Conservation (phyloP, 169 alveolate species). For the Babesia bigemina region DNA sequence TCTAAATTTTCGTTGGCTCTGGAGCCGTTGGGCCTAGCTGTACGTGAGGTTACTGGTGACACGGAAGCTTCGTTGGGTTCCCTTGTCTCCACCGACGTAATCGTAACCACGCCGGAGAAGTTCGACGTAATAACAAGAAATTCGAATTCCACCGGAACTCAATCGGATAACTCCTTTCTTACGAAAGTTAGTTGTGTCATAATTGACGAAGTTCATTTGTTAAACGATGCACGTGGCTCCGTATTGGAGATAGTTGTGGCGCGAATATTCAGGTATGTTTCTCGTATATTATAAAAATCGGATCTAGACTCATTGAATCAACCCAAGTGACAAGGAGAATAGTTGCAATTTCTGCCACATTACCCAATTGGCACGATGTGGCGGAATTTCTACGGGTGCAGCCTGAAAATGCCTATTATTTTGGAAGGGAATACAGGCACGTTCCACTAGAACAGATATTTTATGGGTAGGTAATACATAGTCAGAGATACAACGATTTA, state of each 20-base stretch:
- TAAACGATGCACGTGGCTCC: slow-evolving; percentile 99
- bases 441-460: slow-evolving; percentile 95
- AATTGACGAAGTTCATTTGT: slow-evolving; percentile 99
- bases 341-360: slow-evolving; percentile 99
- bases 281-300: not conserved
- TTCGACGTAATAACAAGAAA: slow-evolving; percentile 99
- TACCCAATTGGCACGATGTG: slow-evolving; percentile 99
- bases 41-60: slow-evolving; percentile 95
- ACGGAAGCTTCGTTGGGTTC: slow-evolving; percentile 74
- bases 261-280: slow-evolving; percentile 91
- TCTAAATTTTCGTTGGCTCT: slow-evolving; percentile 43
- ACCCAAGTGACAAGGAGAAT: slow-evolving; percentile 74
- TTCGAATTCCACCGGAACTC: slow-evolving; percentile 82
- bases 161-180: slow-evolving; percentile 83
- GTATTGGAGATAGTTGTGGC: slow-evolving; percentile 99
- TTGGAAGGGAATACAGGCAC: slow-evolving; percentile 95
- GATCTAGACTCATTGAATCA: slow-evolving; percentile 66
- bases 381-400: slow-evolving; percentile 95
- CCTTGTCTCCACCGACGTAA: slow-evolving; percentile 95
- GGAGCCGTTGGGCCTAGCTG: slow-evolving; percentile 81
- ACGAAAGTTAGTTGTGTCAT: slow-evolving; percentile 93
- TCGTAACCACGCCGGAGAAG: slow-evolving; percentile 99
- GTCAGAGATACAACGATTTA: slow-evolving; percentile 82
- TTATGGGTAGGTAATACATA: slow-evolving; percentile 92
- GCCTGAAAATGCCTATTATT: slow-evolving; percentile 90